These are phyloP conservation scores for Sporothrix pseudoabietina DNA, from an alignment of 2,329 filamentous ascomycete genomes.

Conservation along the genomic window DNA sequence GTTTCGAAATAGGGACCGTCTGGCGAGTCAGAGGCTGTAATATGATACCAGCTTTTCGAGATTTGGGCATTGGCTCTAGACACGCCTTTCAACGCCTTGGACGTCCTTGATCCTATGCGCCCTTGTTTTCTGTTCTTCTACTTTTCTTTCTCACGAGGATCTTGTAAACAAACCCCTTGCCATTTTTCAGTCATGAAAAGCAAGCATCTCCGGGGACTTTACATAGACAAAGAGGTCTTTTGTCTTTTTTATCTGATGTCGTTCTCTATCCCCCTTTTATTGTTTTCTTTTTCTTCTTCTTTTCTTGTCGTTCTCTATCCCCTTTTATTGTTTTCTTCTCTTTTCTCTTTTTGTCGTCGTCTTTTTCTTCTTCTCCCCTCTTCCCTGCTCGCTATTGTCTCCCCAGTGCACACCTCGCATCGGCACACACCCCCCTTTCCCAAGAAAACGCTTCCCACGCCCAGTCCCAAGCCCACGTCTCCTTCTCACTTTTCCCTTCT, in stretches of 20 bases:
- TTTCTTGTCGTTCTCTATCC: not conserved
- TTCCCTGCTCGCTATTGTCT: not conserved
- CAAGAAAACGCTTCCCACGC: slow-evolving; percentile 15
- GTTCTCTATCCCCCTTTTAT: not conserved
- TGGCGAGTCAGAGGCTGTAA: slow-evolving; percentile 1
- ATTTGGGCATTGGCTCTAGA: not conserved
- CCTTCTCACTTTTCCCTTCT: not conserved
- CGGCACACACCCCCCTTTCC: not conserved
- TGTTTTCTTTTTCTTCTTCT: not conserved
- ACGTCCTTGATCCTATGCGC: not conserved
- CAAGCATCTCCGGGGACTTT: not conserved
- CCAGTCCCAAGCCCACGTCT: not conserved
- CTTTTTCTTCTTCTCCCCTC: not conserved
- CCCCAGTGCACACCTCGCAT: not conserved
- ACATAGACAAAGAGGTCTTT: not conserved
- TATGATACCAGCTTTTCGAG: not conserved
- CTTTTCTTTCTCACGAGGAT: not conserved
- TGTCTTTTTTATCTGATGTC: not conserved
- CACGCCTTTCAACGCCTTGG: not conserved
- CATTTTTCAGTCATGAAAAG: not conserved
- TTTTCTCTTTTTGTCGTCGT: not conserved
- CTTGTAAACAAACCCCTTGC: slow-evolving; percentile 12
- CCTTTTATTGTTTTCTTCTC: not conserved
- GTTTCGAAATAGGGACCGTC: not conserved
- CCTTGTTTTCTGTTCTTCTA: not conserved